A percentile compares a stretch with the other conserved stretches of the same genome.
phyloP scores from a whole-genome alignment of 306 rosid genomes.

The Quercus aquifolioides region DNA sequence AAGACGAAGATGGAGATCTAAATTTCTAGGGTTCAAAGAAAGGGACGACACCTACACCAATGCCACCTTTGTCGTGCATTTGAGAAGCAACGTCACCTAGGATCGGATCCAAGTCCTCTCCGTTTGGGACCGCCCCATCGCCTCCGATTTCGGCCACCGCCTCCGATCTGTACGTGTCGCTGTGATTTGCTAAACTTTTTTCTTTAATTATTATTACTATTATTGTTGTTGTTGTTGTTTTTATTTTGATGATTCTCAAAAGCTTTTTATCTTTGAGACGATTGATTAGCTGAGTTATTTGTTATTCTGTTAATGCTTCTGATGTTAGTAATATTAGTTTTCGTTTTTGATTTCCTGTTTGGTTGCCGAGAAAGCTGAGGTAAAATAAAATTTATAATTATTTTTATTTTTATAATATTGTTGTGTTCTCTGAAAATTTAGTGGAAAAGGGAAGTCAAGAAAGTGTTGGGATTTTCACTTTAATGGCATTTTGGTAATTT shows the following conservation, averaged over 20 bases:
- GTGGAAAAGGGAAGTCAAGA: no score
- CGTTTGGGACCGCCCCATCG: conserved; percentile 72
- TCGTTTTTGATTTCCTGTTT: background rate
- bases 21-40: background rate
- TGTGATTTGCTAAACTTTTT: background rate
- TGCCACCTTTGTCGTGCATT: conserved; percentile 44
- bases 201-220: no score
- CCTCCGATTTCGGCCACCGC: conserved; percentile 64
- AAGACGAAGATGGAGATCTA: background rate
- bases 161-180: conserved; percentile 19
- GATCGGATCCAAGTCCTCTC: conserved; percentile 64
- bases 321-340: background rate
- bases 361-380: background rate
- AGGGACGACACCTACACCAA: conserved; percentile 44
- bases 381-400: no score
- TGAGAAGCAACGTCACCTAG: conserved; percentile 58
- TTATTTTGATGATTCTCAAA: background rate
- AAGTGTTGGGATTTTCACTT: no score
- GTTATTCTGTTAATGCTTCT: background rate
- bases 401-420: no score
- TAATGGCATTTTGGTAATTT: no score
- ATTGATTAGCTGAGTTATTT: background rate
- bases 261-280: background rate
- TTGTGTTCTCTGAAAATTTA: no score
- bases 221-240: background rate